Percentiles rank a stretch among this genome's conserved stretches.
These are phyloP conservation scores for Plenodomus tracheiphilus DNA, from an alignment of 2,329 filamentous ascomycete species.

Conservation along the genomic window DNA sequence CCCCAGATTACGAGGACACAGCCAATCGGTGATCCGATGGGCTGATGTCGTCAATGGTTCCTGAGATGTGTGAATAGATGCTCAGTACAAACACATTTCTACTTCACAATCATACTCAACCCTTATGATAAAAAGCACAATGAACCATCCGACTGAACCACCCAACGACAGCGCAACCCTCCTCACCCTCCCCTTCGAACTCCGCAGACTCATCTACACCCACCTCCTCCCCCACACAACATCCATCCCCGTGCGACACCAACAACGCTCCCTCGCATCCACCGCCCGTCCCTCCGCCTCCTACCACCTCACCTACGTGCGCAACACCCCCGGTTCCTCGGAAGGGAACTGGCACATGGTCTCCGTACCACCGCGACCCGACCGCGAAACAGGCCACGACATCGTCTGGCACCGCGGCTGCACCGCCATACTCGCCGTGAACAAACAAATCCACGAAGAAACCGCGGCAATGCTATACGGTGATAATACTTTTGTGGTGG, in stretches of 20 bases:
- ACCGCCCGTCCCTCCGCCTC: slow-evolving; percentile 20
- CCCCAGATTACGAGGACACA: slow-evolving; percentile 11
- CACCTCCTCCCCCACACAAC: slow-evolving; percentile 49
- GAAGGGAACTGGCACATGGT: slow-evolving; percentile 35
- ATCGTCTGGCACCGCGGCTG: slow-evolving; percentile 50
- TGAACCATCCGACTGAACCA: slow-evolving; percentile 9
- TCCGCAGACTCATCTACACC: slow-evolving; percentile 49
- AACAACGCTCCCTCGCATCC: slow-evolving; percentile 14
- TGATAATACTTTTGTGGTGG: slow-evolving; percentile 50
- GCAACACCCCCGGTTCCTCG: slow-evolving; percentile 16
- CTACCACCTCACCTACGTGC: slow-evolving; percentile 39
- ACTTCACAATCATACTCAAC: not conserved
- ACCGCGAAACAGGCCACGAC: slow-evolving; percentile 36
- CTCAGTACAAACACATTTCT: not conserved
- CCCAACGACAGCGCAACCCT: slow-evolving; percentile 28
- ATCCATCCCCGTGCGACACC: slow-evolving; percentile 25
- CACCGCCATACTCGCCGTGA: slow-evolving; percentile 45
- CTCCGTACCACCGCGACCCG: no score
- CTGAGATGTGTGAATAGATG: slow-evolving; percentile 2
- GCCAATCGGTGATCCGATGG: slow-evolving; percentile 22
- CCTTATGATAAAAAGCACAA: slow-evolving; percentile 4
- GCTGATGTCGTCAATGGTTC: slow-evolving; percentile 17
- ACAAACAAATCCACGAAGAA: slow-evolving; percentile 50
- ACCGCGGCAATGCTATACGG: slow-evolving; percentile 52
- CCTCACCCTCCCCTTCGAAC: slow-evolving; percentile 48